These are phyloP conservation scores for Omphalea diandra DNA, from an alignment of 441 rosid genomes.

Conservation along the genomic window DNA sequence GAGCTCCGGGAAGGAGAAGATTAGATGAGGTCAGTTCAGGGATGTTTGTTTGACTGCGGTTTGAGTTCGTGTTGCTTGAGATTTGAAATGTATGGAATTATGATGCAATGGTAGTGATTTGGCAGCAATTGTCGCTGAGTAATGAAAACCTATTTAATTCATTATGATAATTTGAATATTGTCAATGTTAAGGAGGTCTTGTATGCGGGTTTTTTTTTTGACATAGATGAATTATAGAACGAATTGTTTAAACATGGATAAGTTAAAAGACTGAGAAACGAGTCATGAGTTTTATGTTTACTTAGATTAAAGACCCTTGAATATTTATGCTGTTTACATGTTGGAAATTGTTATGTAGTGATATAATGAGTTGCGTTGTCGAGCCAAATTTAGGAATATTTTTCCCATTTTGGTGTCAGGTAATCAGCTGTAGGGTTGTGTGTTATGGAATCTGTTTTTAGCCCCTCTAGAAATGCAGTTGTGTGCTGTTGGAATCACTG, in stretches of 20 bases:
- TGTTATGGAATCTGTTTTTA: background rate
- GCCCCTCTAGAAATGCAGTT: background rate
- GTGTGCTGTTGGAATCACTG: background rate
- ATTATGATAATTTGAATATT: background rate
- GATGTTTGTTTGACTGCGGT: background rate
- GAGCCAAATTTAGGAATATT: background rate
- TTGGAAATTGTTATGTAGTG: background rate
- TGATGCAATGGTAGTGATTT: background rate
- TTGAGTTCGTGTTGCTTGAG: background rate
- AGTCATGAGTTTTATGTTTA: background rate
- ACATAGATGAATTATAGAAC: no score
- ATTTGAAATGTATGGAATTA: background rate
- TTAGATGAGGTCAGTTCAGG: conserved; percentile 52
- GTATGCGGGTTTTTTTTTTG: no score
- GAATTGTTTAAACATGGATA: no score
- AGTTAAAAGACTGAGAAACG: no score
- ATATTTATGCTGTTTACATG: background rate
- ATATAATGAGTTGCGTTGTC: background rate
- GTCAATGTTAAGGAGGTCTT: no score
- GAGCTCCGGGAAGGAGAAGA: conserved; percentile 65
- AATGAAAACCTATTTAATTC: background rate
- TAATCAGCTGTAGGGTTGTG: background rate
- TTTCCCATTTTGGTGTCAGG: background rate
- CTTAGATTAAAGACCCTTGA: background rate
- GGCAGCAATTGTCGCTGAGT: background rate